Evolutionary conservation across 2,329 filamentous ascomycete genomes (phyloP).

Genomic region (Bipolaris sorokiniana): DNA sequence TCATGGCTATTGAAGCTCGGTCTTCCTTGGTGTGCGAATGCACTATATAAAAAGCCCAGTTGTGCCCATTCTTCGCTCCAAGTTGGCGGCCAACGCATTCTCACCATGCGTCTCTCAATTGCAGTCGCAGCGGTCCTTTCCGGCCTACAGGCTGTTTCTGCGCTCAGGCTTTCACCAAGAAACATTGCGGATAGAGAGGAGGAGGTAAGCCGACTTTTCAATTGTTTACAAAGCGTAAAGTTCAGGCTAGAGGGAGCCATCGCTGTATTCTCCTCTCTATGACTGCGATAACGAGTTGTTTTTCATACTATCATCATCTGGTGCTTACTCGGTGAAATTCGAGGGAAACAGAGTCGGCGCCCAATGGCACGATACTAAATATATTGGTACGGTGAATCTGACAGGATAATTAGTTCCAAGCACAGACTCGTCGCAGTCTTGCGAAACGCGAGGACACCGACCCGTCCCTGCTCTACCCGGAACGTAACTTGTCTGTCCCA

Average conservation of each 20-base stretch:
- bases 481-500: conserved; percentile 61
- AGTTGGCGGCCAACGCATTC: conserved; percentile 7
- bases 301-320: no score
- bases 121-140: conserved; percentile 30
- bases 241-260: background rate
- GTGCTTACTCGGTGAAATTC: background rate
- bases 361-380: background rate
- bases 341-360: background rate
- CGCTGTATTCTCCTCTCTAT: background rate
- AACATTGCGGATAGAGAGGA: conserved; percentile 26
- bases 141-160: conserved; percentile 32
- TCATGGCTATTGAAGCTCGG: conserved; percentile 1
- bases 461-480: conserved; percentile 52
- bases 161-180: conserved; percentile 27
- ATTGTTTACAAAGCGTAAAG: background rate
- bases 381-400: background rate
- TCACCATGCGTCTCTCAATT: conserved; percentile 36
- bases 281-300: no score
- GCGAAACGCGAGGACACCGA: conserved; percentile 43
- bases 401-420: conserved; percentile 21
- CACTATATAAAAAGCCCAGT: conserved; percentile 11
- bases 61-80: background rate
- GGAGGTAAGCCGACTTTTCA: conserved; percentile 26
- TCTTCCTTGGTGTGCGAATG: background rate
- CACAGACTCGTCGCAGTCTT: conserved; percentile 26